Base-by-base conservation (phyloP, 495 filamentous ascomycete species). In the Hypoxylon trugodes region DNA sequence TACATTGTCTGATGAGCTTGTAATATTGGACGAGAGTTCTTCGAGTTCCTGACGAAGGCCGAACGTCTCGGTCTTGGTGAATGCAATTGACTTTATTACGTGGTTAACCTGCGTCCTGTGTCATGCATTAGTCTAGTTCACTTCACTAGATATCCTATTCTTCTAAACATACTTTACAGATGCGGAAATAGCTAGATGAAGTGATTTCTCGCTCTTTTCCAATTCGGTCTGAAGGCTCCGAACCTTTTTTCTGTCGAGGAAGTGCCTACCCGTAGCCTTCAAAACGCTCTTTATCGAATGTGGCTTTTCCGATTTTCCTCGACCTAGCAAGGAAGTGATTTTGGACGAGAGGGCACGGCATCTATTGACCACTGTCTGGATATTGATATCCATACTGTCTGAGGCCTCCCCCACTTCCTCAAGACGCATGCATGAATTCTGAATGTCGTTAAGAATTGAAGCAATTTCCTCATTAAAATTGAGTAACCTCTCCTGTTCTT, bases 261-360 rank as follows among this genome's bases (percentile, higher is more conserved):
- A 9, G 1, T 15, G 4, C 13, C 22, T 47, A 3, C 13, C 13
- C 10, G 13, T 16, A 10, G 28, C 28, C 10, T 36, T 24, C 3
- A 47, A 2, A 13, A 22, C 30, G n/a, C 41, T 22, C 5, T n/a
- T 28, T 7, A 28, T 47, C 43, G 42, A 58, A 9, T 6, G 21
- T 32, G 12, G 32, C 12, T 15, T 30, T 48, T 21, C 33, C 0
- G 33, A 13, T 30, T 7, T 33, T 15, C 42, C 28, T 28, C 5
- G n/a, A 18, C 48, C 10, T 40, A 58, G 6, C 12, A 58, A 32
- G 6, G 22, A 13, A 2, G 1, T 22, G 15, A 40, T 58, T 10
- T 58, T 10, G 4, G 32, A 48, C 1, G 54, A 38, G 25, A 58
- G 3, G 15, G 22, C 24, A 5, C 41, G 21, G 7, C 54, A 58